Evolutionary conservation across 345 rosid species (phyloP).

Genomic region (Populus nigra): DNA sequence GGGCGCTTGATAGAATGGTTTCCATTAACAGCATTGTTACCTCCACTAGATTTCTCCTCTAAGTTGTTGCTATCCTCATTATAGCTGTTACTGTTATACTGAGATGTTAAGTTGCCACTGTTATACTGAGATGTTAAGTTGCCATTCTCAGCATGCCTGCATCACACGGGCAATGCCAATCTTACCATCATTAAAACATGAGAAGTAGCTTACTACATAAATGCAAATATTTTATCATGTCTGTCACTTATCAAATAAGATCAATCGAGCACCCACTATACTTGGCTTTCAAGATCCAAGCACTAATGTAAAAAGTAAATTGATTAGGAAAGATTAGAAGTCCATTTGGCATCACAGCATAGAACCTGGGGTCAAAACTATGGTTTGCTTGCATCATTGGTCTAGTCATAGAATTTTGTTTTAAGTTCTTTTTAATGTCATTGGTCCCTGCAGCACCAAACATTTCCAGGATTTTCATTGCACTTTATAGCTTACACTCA

Average conservation of each 20-base stretch:
- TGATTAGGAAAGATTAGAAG: neutral
- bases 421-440: neutral
- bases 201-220: neutral
- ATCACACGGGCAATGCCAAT: conserved; percentile 28
- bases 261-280: conserved; percentile 9
- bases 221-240: neutral
- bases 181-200: conserved; percentile 8
- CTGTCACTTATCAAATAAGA: conserved; percentile 5
- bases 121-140: conserved; percentile 35
- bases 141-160: conserved; percentile 49
- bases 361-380: neutral
- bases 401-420: neutral
- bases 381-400: neutral
- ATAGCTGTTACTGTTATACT: conserved; percentile 40
- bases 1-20: conserved; percentile 47
- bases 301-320: neutral
- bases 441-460: neutral
- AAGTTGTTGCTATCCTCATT: conserved; percentile 42
- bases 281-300: neutral
- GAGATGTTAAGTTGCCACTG: conserved; percentile 35
- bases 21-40: conserved; percentile 44
- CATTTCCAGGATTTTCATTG: neutral
- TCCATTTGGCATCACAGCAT: neutral
- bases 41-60: conserved; percentile 44
- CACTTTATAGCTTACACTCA: neutral